Conservation (phyloP, 1,284 basidiomycete species). For the Rugosomyces carneus region DNA sequence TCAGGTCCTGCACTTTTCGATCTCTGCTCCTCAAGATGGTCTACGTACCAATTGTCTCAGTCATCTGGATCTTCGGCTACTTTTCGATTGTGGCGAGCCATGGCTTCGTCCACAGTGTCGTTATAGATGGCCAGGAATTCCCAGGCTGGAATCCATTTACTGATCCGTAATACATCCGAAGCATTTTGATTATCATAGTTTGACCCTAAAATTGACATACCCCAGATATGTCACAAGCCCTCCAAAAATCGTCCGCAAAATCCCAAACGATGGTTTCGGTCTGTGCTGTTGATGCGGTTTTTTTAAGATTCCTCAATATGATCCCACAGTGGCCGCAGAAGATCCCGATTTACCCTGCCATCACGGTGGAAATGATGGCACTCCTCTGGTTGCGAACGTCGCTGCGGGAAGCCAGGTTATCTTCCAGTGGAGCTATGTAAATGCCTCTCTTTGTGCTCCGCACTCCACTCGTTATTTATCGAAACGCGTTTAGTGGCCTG, state of each 20-base stretch:
- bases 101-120: conserved; percentile 29
- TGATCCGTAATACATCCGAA: conserved; percentile 24
- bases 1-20: not conserved
- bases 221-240: conserved; percentile 22
- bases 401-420: conserved; percentile 28
- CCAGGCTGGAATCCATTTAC: conserved; percentile 33
- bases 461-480: not conserved
- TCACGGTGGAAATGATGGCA: conserved; percentile 28
- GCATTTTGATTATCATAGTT: conserved; percentile 1
- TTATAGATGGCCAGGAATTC: conserved; percentile 25
- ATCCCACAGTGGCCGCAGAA: conserved; percentile 19
- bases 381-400: conserved; percentile 24
- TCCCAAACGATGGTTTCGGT: conserved; percentile 30
- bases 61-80: not conserved
- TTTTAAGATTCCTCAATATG: not conserved
- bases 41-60: not conserved
- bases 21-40: not conserved
- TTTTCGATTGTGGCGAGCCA: conserved; percentile 21
- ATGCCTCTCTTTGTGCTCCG: conserved; percentile 4
- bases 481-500: conserved; percentile 26
- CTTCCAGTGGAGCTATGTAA: conserved; percentile 33
- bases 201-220: conserved; percentile 3
- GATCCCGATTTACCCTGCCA: conserved; percentile 30
- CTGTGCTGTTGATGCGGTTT: not conserved
- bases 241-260: conserved; percentile 28